These are phyloP conservation scores for Boletellus deceptivus DNA, from an alignment of 1,284 basidiomycete species.

Conservation along the genomic window DNA sequence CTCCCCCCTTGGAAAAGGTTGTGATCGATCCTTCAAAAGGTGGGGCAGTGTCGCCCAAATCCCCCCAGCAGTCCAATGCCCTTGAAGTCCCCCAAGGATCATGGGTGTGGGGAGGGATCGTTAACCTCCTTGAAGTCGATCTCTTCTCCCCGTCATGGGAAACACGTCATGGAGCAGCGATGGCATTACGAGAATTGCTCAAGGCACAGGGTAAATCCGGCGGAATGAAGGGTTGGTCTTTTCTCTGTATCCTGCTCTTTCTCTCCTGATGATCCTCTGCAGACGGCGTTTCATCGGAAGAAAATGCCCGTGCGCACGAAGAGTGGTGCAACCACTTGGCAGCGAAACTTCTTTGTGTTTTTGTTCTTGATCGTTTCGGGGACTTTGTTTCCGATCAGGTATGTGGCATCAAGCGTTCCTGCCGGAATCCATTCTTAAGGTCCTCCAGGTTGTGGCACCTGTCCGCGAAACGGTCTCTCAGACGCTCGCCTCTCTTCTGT, in stretches of 20 bases:
- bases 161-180: constrained; percentile 89
- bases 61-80: constrained; percentile 68
- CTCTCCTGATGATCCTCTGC: constrained; percentile 4
- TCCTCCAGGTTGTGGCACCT: constrained; percentile 81
- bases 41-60: constrained; percentile 75
- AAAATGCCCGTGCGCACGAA: constrained; percentile 72
- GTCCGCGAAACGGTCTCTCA: constrained; percentile 97
- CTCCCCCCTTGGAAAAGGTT: constrained; percentile 55
- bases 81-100: constrained; percentile 69
- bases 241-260: background rate
- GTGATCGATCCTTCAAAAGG: constrained; percentile 77
- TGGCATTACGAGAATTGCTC: constrained; percentile 88
- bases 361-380: constrained; percentile 95
- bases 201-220: constrained; percentile 83
- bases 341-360: constrained; percentile 84
- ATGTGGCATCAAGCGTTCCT: constrained; percentile 3
- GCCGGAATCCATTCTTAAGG: constrained; percentile 1
- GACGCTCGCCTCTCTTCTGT: constrained; percentile 85
- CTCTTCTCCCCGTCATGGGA: constrained; percentile 92
- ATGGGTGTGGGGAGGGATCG: constrained; percentile 90
- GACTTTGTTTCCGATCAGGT: constrained; percentile 96
- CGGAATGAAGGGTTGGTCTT: constrained; percentile 67
- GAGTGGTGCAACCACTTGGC: constrained; percentile 89
- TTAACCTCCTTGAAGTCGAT: constrained; percentile 80
- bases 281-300: constrained; percentile 50